Percentiles rank a stretch among this genome's conserved stretches.
These are phyloP conservation scores for Starmera dryadoides DNA, from an alignment of 805 yeast genomes.

Conservation along the genomic window DNA sequence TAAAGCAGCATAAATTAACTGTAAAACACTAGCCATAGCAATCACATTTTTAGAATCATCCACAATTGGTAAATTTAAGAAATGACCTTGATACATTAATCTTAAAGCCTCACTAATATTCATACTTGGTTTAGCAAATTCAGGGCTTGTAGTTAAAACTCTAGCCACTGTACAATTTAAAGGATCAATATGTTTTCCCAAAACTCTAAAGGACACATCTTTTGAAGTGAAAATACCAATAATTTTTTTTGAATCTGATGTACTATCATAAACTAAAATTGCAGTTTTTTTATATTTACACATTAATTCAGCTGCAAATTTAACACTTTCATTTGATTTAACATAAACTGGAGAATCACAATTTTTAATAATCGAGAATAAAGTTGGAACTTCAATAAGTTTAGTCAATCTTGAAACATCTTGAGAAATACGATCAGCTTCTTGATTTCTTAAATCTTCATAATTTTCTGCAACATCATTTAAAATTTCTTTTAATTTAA, in stretches of 20 bases:
- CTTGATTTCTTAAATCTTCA: conserved; percentile 15
- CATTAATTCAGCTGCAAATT: conserved; percentile 33
- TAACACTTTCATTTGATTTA: conserved; percentile 29
- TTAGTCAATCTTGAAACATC: conserved; percentile 31
- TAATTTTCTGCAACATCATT: conserved; percentile 23
- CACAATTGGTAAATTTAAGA: conserved; percentile 34
- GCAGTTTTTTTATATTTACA: conserved; percentile 33
- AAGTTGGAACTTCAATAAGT: conserved; percentile 34
- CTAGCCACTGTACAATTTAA: conserved; percentile 30
- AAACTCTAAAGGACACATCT: conserved; percentile 35
- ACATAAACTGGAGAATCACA: conserved; percentile 24
- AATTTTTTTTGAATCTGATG: conserved; percentile 23
- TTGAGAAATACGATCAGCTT: conserved; percentile 18
- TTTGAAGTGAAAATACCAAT: conserved; percentile 41
- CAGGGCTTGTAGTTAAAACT: conserved; percentile 39
- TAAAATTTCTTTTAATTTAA: conserved; percentile 21
- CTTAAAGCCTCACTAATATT: conserved; percentile 36
- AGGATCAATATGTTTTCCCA: conserved; percentile 30
- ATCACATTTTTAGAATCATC: conserved; percentile 22
- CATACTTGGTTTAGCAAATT: conserved; percentile 31
- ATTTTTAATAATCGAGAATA: conserved; percentile 16
- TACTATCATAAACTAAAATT: conserved; percentile 29
- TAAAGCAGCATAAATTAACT: conserved; percentile 34
- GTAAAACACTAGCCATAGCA: conserved; percentile 38
- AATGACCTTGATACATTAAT: conserved; percentile 40